These are phyloP conservation scores for Fusarium agapanthi DNA, from an alignment of 2,329 filamentous ascomycete genomes.

Conservation along the genomic window DNA sequence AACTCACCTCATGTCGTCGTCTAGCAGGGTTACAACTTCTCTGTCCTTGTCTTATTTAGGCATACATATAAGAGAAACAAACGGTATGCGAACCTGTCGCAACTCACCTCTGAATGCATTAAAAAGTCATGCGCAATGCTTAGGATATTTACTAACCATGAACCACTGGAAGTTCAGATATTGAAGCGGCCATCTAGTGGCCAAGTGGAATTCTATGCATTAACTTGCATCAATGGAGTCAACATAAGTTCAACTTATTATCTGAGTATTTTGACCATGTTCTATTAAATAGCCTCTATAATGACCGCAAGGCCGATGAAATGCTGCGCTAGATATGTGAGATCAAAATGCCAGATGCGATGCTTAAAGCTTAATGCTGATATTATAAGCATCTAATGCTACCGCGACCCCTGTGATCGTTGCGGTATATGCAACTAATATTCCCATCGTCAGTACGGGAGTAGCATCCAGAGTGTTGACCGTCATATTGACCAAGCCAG, in stretches of 20 bases:
- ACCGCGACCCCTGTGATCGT: slow-evolving; percentile 74
- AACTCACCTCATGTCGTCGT: neutral
- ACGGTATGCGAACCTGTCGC: too few species aligned
- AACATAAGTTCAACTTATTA: neutral
- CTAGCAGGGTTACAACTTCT: neutral
- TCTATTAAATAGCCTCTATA: neutral
- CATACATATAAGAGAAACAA: neutral
- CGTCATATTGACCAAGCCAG: slow-evolving; percentile 87
- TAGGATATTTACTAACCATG: neutral
- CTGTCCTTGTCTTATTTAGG: neutral
- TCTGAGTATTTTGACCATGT: neutral
- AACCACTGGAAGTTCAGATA: neutral
- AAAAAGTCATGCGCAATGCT: neutral
- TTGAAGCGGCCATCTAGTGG: neutral
- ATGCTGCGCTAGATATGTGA: neutral
- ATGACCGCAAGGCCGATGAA: neutral
- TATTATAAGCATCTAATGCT: slow-evolving; percentile 68
- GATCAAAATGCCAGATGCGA: neutral
- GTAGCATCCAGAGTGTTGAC: slow-evolving; percentile 81
- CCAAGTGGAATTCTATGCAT: neutral
- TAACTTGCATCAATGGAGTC: neutral
- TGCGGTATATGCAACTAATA: slow-evolving; percentile 77
- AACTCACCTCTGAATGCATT: neutral
- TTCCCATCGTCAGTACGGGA: slow-evolving; percentile 71
- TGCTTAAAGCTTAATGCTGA: slow-evolving; percentile 74